A percentile compares a stretch with the other conserved stretches of the same genome.
Conservation (phyloP, 2,329 filamentous ascomycete genomes). For the Zymoseptoria tritici region DNA sequence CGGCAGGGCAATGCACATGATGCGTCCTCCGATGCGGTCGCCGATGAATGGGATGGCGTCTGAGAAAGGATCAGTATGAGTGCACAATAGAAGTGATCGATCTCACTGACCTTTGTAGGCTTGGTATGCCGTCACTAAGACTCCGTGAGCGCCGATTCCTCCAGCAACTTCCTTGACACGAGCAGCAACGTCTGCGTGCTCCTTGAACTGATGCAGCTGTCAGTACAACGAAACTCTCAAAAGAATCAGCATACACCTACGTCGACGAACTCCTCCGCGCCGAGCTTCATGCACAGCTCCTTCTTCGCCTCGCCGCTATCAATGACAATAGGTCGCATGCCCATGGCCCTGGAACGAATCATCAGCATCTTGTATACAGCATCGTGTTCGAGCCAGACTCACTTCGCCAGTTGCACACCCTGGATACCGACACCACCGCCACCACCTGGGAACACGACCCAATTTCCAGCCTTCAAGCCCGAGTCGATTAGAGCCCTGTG, state of each 20-base stretch:
- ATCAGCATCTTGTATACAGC: not conserved
- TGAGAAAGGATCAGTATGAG: constrained; percentile 3
- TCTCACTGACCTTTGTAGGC: constrained; percentile 25
- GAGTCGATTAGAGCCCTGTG: constrained; percentile 50
- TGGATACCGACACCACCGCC: constrained; percentile 52
- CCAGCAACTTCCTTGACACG: constrained; percentile 42
- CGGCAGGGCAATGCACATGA: constrained; percentile 44
- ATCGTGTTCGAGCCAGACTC: not conserved
- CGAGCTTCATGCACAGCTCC: constrained; percentile 41
- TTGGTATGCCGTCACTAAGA: constrained; percentile 32
- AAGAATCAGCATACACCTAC: not conserved
- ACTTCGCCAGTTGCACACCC: constrained; percentile 45
- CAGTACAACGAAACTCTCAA: not conserved
- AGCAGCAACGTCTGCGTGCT: constrained; percentile 32
- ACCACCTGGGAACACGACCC: constrained; percentile 50
- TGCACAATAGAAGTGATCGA: not conserved
- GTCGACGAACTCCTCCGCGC: constrained; percentile 51
- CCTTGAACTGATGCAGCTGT: constrained; percentile 33
- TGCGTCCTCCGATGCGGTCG: constrained; percentile 41
- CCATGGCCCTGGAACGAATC: constrained; percentile 39
- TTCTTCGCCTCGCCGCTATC: constrained; percentile 45
- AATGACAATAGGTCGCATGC: constrained; percentile 49
- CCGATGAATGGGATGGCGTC: constrained; percentile 40
- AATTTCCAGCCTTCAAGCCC: constrained; percentile 44
- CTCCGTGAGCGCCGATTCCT: constrained; percentile 42